Base-by-base conservation (phyloP, 2,329 filamentous ascomycete species). In the Exophiala sp. region DNA sequence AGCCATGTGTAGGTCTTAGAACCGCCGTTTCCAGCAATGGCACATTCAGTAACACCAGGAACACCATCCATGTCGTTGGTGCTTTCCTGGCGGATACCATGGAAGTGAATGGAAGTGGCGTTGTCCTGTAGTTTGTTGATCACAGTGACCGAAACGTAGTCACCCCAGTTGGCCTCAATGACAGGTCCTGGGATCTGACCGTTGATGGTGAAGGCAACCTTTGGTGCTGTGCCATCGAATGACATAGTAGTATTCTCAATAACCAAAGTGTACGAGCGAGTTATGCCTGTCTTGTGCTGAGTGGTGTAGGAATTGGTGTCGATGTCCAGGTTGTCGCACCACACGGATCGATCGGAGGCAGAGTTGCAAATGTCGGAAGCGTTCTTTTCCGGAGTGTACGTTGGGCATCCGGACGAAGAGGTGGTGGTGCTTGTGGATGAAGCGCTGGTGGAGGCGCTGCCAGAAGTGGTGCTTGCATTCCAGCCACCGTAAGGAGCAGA, bases 101-200 rank as follows among this genome's bases (percentile, higher is more conserved):
- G 60, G 41, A 67, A 76, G 52, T 77, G 74, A 9, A 86, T 78
- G 7, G 75, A 75, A 4, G 82, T 85, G 33, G 82, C 81, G 57
- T 86, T 86, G 55, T 75, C 66, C 11, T 70, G 69, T 69, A 76
- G 47, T 47, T 73, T 62, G 65, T 85, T 87, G 35, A 71, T 78
- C 8, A 86, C 76, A 49, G 79, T 78, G 10, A 83, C 67, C 14
- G 69, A 63, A 3, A 85, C 69, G 18, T 59, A 71, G 62, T 85
- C 82, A 34, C 82, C 82, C 82, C 82, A 85, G 66, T 84, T 78
- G 11, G 81, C 84, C 58, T 80, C 77, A 50, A 91, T 82, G 11
- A 78, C 73, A 1, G 87, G 87, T 0, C 85, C 87, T 1, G 87
- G 87, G 57, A 81, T 86, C 42, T 82, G 78, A 5, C 80, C 81